Percentiles rank a stretch among this genome's conserved stretches.
These are phyloP conservation scores for Xylogone sp. DNA, from an alignment of 2,329 filamentous ascomycete genomes.

Conservation along the genomic window DNA sequence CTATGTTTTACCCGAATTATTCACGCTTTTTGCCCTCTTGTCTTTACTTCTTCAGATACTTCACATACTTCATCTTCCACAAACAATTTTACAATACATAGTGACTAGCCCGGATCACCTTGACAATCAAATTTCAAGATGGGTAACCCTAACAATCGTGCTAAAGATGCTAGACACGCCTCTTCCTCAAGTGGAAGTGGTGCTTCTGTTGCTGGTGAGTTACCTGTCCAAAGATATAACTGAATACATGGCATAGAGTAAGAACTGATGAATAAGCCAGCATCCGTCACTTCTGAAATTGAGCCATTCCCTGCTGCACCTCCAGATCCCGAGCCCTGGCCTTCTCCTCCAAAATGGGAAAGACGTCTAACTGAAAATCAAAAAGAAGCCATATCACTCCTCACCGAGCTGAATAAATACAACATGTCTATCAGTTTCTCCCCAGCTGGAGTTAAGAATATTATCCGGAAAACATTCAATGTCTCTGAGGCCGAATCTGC, in stretches of 20 bases:
- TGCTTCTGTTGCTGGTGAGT: not conserved
- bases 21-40: too few relatives aligned
- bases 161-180: not conserved
- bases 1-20: too few relatives aligned
- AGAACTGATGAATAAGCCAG: not conserved
- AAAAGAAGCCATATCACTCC: not conserved
- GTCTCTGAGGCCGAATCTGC: conserved; percentile 6
- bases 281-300: not conserved
- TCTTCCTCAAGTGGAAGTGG: not conserved
- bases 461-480: too few relatives aligned
- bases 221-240: not conserved
- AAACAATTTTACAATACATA: not conserved
- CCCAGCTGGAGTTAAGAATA: conserved; percentile 2
- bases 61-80: too few relatives aligned
- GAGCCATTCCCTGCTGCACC: not conserved
- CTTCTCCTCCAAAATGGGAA: not conserved
- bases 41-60: too few relatives aligned
- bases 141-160: conserved; percentile 1
- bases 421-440: conserved; percentile 16
- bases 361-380: not conserved
- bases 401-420: conserved; percentile 7
- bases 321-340: not conserved
- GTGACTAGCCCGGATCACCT: not conserved
- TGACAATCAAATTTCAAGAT: not conserved
- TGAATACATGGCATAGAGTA: not conserved